Evolutionary conservation across 1,139 yeast species (phyloP), one percentile per base, ranked within the genome.

Genomic region (Pichiaceae sp.): DNA sequence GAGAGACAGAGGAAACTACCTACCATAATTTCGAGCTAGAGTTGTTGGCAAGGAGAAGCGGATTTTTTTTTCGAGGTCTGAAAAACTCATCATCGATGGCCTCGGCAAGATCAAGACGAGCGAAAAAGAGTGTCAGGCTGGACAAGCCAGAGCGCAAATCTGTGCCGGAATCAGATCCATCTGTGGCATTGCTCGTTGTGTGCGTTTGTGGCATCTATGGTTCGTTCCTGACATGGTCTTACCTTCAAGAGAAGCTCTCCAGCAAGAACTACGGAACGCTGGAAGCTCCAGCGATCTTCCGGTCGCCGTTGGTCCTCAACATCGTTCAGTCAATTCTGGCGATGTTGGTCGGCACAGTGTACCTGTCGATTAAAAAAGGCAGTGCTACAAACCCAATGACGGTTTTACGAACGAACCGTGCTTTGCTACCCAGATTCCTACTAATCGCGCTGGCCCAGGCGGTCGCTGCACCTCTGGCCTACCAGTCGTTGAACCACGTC

Each of bases 151-250:
- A n/a, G n/a, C n/a, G n/a, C n/a, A n/a, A n/a, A n/a, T n/a, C n/a
- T n/a, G n/a, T n/a, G n/a, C n/a, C n/a, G n/a, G n/a, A n/a, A n/a
- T 21, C 24, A 21, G 11, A 21, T 11, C 24, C 24, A 7, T 11
- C 24, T 7, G 24, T 14, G 15, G 8, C 37, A 1, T 26, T 31
- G 3, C 27, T 46, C n/a, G 4, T 69, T 1, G 45, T 72, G 8
- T 82, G 89, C 50, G 76, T 82, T 0, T 47, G 61, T 1, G 95
- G 96, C 0, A 82, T 91, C 33, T 91, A 89, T 53, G 77, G 75
- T 1, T 79, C 95, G 29, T 91, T 91, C 52, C 62, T 91, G 27
- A 70, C 91, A 2, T 91, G 98, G 98, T 89, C 95, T 0, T 70
- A 85, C 27, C 70, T 89, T 14, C 97, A 91, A 53, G 98, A 91